phyloP scores from a whole-genome alignment of 805 yeast genomes.

The Wickerhamomyces hampshirensis region DNA sequence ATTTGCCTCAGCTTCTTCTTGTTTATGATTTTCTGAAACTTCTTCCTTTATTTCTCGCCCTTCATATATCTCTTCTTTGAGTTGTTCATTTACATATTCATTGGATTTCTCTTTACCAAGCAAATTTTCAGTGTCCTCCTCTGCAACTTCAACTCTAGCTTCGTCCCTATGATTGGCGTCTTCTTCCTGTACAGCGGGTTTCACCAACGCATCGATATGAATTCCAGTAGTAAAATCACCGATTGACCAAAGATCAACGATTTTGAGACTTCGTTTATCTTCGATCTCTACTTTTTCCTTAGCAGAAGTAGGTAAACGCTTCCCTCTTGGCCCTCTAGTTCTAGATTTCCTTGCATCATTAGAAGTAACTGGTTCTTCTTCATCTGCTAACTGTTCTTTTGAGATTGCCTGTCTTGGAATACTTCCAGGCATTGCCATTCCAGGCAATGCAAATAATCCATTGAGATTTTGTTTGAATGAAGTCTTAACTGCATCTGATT shows the following conservation, averaged over 20 bases:
- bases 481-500: constrained; percentile 16
- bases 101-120: too few species aligned
- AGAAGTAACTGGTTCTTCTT: constrained; percentile 9
- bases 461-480: constrained; percentile 53
- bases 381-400: constrained; percentile 3
- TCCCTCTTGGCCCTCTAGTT: constrained; percentile 71
- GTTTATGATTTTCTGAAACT: too few species aligned
- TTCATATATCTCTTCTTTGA: background rate
- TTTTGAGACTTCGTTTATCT: constrained; percentile 20
- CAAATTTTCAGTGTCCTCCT: too few species aligned
- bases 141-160: too few species aligned
- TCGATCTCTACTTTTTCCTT: constrained; percentile 24
- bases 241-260: constrained; percentile 19
- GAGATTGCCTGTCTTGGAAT: constrained; percentile 17
- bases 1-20: background rate
- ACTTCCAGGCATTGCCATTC: constrained; percentile 34
- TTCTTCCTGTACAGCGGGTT: too few species aligned
- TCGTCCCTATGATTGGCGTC: too few species aligned
- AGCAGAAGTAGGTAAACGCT: constrained; percentile 59
- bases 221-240: too few species aligned
- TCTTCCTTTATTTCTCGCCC: background rate
- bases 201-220: too few species aligned
- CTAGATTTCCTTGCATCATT: constrained; percentile 44
- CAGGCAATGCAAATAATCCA: constrained; percentile 57
- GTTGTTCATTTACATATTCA: background rate